phyloP scores from a whole-genome alignment of 2,329 filamentous ascomycete species.

The Beauveria caledonica region DNA sequence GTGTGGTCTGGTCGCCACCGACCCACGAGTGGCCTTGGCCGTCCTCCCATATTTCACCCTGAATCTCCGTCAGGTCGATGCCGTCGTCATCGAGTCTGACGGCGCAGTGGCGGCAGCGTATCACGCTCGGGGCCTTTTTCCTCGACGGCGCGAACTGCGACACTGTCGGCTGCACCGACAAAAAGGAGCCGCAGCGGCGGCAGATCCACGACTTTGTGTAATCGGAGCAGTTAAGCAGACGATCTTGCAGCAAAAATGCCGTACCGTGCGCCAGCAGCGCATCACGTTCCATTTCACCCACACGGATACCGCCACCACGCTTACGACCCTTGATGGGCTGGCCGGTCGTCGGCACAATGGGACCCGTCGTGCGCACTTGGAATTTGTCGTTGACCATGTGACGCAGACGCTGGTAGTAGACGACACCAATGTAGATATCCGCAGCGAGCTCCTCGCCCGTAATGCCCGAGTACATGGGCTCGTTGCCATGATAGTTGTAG shows the following conservation, averaged over 20 bases:
- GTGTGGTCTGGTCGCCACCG: conserved; percentile 82
- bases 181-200: conserved; percentile 79
- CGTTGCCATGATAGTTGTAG: conserved; percentile 97
- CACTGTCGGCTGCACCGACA: conserved; percentile 76
- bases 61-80: conserved; percentile 44
- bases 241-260: conserved; percentile 89
- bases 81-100: conserved; percentile 49
- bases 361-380: conserved; percentile 93
- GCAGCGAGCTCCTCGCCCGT: conserved; percentile 89
- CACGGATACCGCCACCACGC: conserved; percentile 95
- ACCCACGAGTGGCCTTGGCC: conserved; percentile 75
- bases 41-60: conserved; percentile 86
- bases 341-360: conserved; percentile 80
- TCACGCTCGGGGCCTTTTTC: conserved; percentile 58
- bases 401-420: conserved; percentile 94
- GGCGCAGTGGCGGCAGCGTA: conserved; percentile 75
- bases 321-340: conserved; percentile 97
- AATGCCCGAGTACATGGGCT: conserved; percentile 97
- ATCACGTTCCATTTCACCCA: conserved; percentile 98
- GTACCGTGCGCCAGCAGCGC: conserved; percentile 91
- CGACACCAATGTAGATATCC: conserved; percentile 93
- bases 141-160: conserved; percentile 52
- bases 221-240: conserved; percentile 94
- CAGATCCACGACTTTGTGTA: conserved; percentile 87
- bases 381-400: conserved; percentile 99